Conservation (phyloP, 1,139 yeast genomes). For the Yamadazyma triangularis region DNA sequence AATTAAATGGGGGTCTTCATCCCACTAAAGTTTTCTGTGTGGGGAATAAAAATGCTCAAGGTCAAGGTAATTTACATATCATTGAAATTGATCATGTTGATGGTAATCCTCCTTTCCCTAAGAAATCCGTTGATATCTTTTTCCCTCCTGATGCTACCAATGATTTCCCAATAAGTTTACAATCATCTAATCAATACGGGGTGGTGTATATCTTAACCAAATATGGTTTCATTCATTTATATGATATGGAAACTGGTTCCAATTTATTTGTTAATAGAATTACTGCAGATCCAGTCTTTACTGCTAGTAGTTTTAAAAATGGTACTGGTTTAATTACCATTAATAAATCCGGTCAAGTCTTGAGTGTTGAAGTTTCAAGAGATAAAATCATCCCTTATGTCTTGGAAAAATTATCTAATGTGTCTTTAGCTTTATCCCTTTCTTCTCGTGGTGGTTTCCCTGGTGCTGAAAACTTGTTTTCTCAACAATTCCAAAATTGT, state of each 20-base stretch:
- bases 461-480: constrained; percentile 91
- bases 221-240: constrained; percentile 93
- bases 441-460: constrained; percentile 96
- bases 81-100: constrained; percentile 95
- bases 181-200: constrained; percentile 82
- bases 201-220: constrained; percentile 86
- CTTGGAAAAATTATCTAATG: constrained; percentile 79
- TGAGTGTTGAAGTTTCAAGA: constrained; percentile 85
- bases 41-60: constrained; percentile 80
- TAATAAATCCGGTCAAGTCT: constrained; percentile 92
- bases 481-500: constrained; percentile 85
- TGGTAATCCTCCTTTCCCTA: constrained; percentile 78
- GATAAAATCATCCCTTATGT: constrained; percentile 88
- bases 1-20: constrained; percentile 65
- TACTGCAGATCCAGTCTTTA: constrained; percentile 93
- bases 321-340: constrained; percentile 86
- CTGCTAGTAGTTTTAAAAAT: constrained; percentile 72
- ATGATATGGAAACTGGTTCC: constrained; percentile 89
- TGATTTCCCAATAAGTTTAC: constrained; percentile 95
- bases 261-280: constrained; percentile 95
- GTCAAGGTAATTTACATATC: constrained; percentile 84
- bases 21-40: constrained; percentile 90
- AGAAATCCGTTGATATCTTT: constrained; percentile 88
- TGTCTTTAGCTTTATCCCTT: constrained; percentile 78
- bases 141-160: constrained; percentile 96